A percentile compares a stretch with the other conserved stretches of the same genome.
Evolutionary conservation across 2,329 filamentous ascomycete genomes (phyloP).

Genomic region (Colletotrichum australisinense): DNA sequence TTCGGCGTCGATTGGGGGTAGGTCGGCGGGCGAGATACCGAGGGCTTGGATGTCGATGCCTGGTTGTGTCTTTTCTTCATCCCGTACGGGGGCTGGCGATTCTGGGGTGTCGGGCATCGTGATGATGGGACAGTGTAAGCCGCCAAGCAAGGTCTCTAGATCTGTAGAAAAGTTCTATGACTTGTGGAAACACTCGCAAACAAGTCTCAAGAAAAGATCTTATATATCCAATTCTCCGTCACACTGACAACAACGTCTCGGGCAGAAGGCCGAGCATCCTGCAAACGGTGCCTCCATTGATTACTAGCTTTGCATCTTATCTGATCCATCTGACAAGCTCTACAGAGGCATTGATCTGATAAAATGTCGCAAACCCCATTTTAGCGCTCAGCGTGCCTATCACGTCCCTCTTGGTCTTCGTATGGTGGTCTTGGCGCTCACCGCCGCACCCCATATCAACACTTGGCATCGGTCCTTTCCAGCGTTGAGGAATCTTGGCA

Average conservation of each 20-base stretch:
- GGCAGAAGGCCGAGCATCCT: slow-evolving; percentile 5
- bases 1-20: neutral
- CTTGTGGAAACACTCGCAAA: neutral
- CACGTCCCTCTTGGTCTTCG: neutral
- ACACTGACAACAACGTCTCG: neutral
- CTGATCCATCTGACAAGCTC: slow-evolving; percentile 8
- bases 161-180: neutral
- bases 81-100: neutral
- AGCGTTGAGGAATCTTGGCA: neutral
- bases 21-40: neutral
- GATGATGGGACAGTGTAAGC: neutral
- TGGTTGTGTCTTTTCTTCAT: slow-evolving; percentile 1
- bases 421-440: neutral
- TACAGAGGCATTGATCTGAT: neutral
- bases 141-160: neutral
- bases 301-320: slow-evolving; percentile 4
- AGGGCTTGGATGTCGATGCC: neutral
- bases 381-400: neutral
- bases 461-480: neutral
- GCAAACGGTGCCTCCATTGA: neutral
- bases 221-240: neutral
- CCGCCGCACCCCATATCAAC: neutral
- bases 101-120: neutral
- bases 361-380: slow-evolving; percentile 15
- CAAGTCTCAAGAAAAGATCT: neutral